Base-by-base conservation (phyloP, 2,329 filamentous ascomycete genomes). In the Botryotinia globosa region DNA sequence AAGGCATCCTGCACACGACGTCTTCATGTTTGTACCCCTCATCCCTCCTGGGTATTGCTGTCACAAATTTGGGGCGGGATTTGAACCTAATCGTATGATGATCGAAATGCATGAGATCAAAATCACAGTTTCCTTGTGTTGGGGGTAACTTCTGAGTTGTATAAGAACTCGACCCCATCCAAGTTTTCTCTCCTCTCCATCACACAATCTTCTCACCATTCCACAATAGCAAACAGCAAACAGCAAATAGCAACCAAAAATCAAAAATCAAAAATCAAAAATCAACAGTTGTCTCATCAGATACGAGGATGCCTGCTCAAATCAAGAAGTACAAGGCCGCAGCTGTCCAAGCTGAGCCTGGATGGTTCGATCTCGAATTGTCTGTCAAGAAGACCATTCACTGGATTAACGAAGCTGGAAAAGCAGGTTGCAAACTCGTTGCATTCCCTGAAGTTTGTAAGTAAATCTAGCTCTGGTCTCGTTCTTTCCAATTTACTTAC, bases 301-400 rank as follows among this genome's bases (percentile, higher is more conserved):
- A 61, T 9, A 39, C n/a, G 42, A 72, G 42, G 25, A 72, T 72
- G 70, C 70, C 70, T 51, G 63, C 70, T n/a, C 63, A 48, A 32
- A 72, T 72, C 63, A 72, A 72, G 42, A 72, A 72, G 48, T 72
- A 72, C 59, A 69, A 70, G 44, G 69, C 87, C 8, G 86, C 84
- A 45, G 85, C 85, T 16, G 84, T 86, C 1, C 88, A 90, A 77
- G 85, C 85, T 12, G 88, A 90, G 78, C 87, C 88, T 0, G 84
- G 82, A 1, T 91, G 88, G 88, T 82, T 90, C 9, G 86, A 91
- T 76, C 83, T 90, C 4, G 81, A 85, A 20, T 85, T 79, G 0
- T 83, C 84, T 2, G 85, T 90, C 1, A 78, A 83, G 1, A 91
- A 90, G 78, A 89, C 88, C 4, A 85, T 87, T 75, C 77, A 80